These are phyloP conservation scores for Backusella tuberculispora DNA, from an alignment of 192 early-diverging fungal genomes.

Conservation along the genomic window DNA sequence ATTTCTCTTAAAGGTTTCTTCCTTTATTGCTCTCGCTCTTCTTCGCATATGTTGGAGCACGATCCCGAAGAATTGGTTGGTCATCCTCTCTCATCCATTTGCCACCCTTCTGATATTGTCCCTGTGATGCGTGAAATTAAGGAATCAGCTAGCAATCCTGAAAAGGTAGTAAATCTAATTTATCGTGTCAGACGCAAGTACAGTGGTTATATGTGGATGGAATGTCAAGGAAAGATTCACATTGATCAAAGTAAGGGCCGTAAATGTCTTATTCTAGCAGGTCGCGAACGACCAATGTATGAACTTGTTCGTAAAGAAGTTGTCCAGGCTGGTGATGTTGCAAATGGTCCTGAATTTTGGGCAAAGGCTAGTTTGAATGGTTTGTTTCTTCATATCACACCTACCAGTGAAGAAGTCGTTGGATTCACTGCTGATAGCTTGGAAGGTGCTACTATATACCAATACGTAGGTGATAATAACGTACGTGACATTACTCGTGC, in stretches of 20 bases:
- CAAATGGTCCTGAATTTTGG: conserved; percentile 55
- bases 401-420: conserved; percentile 29
- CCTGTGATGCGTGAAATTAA: conserved; percentile 69
- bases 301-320: conserved; percentile 33
- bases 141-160: conserved; percentile 38
- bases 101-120: conserved; percentile 69
- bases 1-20: conserved; percentile 71
- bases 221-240: conserved; percentile 65
- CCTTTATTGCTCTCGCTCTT: conserved; percentile 58
- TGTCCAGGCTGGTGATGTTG: conserved; percentile 14
- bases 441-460: conserved; percentile 44
- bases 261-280: conserved; percentile 66
- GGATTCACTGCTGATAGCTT: conserved; percentile 32
- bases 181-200: conserved; percentile 60
- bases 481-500: conserved; percentile 41
- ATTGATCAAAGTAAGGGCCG: conserved; percentile 66
- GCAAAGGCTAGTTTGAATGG: conserved; percentile 58
- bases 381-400: conserved; percentile 50
- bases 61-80: conserved; percentile 59
- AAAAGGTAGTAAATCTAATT: conserved; percentile 54
- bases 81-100: conserved; percentile 55
- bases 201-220: conserved; percentile 65
- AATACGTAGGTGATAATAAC: conserved; percentile 37
- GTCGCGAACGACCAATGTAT: conserved; percentile 53
- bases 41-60: conserved; percentile 55